Evolutionary conservation across 148 eudicot species (phyloP).

Genomic region (Rhododendron ferrugineum): DNA sequence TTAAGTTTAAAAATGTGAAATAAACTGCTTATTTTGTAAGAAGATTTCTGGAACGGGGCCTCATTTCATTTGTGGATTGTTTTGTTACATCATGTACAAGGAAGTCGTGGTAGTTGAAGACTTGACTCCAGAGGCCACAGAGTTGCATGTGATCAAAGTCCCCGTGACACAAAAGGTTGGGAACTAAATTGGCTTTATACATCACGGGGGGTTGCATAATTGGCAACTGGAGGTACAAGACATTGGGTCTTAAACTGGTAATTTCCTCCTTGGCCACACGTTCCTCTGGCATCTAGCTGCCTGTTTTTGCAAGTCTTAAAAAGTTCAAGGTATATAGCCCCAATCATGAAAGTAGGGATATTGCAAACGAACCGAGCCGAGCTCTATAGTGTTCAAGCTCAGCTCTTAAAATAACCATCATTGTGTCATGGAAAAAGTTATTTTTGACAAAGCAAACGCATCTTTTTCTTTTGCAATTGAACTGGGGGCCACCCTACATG

Average conservation of each 20-base stretch:
- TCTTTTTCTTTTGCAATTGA: too few species aligned
- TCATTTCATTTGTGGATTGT: neutral
- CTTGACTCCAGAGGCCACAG: neutral
- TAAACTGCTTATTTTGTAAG: too few species aligned
- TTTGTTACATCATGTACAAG: neutral
- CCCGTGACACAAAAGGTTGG: conserved; percentile 1
- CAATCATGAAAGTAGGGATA: neutral
- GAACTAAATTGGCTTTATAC: neutral
- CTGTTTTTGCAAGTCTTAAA: neutral
- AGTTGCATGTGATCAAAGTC: neutral
- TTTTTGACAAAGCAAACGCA: too few species aligned
- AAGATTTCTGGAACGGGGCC: too few species aligned
- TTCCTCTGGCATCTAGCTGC: neutral
- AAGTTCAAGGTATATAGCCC: too few species aligned
- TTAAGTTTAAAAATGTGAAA: too few species aligned
- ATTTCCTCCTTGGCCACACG: neutral
- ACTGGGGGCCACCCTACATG: too few species aligned
- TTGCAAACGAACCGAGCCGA: too few species aligned
- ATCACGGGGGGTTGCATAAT: neutral
- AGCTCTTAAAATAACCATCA: neutral
- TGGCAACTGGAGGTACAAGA: neutral
- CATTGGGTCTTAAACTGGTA: neutral
- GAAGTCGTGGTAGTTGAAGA: neutral
- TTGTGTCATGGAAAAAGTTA: too few species aligned
- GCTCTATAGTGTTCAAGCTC: neutral